phyloP scores from a whole-genome alignment of 495 filamentous ascomycete genomes.

The Cercophora newfieldiana region DNA sequence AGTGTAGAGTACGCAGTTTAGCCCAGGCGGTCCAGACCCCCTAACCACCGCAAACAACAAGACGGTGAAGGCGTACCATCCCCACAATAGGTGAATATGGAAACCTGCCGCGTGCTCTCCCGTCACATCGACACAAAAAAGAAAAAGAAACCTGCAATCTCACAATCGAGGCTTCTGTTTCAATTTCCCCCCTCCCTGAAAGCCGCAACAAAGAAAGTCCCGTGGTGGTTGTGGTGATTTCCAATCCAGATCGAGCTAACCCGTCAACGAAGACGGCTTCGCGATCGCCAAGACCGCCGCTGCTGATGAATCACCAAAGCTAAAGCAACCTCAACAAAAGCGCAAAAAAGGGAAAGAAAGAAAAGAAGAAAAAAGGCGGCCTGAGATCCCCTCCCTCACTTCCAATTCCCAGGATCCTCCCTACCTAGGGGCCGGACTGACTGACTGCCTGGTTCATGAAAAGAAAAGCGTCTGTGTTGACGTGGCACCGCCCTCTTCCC shows the following conservation, averaged over 20 bases:
- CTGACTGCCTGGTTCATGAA: too few relatives aligned
- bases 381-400: too few relatives aligned
- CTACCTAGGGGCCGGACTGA: too few relatives aligned
- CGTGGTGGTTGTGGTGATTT: background rate
- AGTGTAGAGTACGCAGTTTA: too few relatives aligned
- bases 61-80: background rate
- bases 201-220: background rate
- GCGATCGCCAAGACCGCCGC: background rate
- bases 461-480: too few relatives aligned
- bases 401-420: too few relatives aligned
- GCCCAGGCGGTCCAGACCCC: background rate
- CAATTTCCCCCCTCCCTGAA: background rate
- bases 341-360: too few relatives aligned
- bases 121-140: background rate
- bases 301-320: constrained; percentile 5
- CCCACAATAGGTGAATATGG: background rate
- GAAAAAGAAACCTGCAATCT: background rate
- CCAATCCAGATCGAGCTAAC: background rate
- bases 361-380: too few relatives aligned
- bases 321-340: too few relatives aligned
- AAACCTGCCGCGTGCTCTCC: too few relatives aligned
- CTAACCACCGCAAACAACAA: background rate
- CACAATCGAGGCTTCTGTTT: too few relatives aligned
- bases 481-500: too few relatives aligned
- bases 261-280: background rate